These are phyloP conservation scores for Luzula sylvatica DNA, from an alignment of 176 grass and related monocot genomes.

Conservation along the genomic window DNA sequence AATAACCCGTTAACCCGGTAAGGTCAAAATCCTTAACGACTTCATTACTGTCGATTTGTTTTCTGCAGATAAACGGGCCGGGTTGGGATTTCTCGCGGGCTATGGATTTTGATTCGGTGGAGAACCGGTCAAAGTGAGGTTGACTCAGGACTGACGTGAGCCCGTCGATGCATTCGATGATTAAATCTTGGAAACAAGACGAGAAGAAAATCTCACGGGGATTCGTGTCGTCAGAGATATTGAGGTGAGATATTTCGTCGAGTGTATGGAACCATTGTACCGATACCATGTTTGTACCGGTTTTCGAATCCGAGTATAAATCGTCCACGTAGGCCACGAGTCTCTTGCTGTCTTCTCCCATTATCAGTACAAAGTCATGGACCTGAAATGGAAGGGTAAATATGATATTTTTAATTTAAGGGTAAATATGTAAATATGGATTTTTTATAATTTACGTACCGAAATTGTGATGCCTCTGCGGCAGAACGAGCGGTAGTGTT, in stretches of 20 bases:
- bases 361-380: constrained; percentile 78
- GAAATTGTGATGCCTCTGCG: constrained; percentile 71
- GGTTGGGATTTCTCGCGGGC: constrained; percentile 20
- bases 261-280: constrained; percentile 83
- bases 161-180: constrained; percentile 92
- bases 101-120: constrained; percentile 6
- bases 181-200: constrained; percentile 73
- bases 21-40: constrained; percentile 65
- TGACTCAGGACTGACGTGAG: constrained; percentile 63
- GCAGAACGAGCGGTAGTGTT: constrained; percentile 73
- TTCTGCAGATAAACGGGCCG: constrained; percentile 57
- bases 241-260: constrained; percentile 46
- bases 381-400: constrained; percentile 32
- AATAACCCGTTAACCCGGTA: constrained; percentile 79
- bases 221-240: constrained; percentile 36
- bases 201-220: constrained; percentile 86
- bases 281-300: constrained; percentile 49
- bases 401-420: background rate
- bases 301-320: constrained; percentile 68
- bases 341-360: constrained; percentile 73
- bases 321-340: constrained; percentile 90
- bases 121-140: constrained; percentile 78
- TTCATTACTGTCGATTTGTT: constrained; percentile 47
- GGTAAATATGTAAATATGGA: background rate
- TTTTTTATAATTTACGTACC: constrained; percentile 17